Evolutionary conservation across 768 basidiomycete species (phyloP).

Genomic region (Rhizopogon vesiculosus): DNA sequence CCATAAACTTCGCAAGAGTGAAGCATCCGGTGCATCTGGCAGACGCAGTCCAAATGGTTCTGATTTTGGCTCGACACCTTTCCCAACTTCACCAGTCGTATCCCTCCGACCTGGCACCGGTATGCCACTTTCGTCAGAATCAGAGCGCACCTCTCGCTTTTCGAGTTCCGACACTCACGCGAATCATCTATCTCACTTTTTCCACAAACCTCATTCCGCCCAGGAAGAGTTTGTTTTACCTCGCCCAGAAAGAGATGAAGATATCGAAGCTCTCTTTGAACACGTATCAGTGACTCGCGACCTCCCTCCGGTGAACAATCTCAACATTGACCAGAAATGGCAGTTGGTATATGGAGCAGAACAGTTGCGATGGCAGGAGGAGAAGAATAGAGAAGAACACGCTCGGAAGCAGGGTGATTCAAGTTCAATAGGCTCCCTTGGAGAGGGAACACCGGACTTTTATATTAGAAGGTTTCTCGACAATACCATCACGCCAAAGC

Average conservation of each 20-base stretch:
- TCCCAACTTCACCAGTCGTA: conserved; percentile 26
- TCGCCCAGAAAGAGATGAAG: conserved; percentile 68
- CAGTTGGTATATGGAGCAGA: conserved; percentile 80
- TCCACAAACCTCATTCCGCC: conserved; percentile 43
- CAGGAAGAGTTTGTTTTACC: conserved; percentile 69
- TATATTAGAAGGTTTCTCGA: conserved; percentile 90
- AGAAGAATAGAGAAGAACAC: conserved; percentile 60
- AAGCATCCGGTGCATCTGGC: conserved; percentile 49
- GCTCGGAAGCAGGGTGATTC: conserved; percentile 54
- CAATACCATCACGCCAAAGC: conserved; percentile 75
- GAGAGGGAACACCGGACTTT: conserved; percentile 83
- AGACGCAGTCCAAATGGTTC: conserved; percentile 43
- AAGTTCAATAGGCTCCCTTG: conserved; percentile 46
- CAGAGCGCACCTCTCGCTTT: conserved; percentile 57
- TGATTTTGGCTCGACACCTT: conserved; percentile 48
- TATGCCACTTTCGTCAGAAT: conserved; percentile 52
- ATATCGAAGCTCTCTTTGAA: conserved; percentile 79
- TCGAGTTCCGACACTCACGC: conserved; percentile 48
- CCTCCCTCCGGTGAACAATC: conserved; percentile 51
- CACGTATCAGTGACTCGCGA: conserved; percentile 69
- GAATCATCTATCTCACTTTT: conserved; percentile 41
- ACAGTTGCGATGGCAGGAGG: conserved; percentile 73
- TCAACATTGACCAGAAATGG: conserved; percentile 88
- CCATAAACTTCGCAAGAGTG: conserved; percentile 41
- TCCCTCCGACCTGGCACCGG: conserved; percentile 44